Evolutionary conservation across 2,329 filamentous ascomycete species (phyloP), one percentile per base, ranked within the genome.

Genomic region (Truncatella angustata): DNA sequence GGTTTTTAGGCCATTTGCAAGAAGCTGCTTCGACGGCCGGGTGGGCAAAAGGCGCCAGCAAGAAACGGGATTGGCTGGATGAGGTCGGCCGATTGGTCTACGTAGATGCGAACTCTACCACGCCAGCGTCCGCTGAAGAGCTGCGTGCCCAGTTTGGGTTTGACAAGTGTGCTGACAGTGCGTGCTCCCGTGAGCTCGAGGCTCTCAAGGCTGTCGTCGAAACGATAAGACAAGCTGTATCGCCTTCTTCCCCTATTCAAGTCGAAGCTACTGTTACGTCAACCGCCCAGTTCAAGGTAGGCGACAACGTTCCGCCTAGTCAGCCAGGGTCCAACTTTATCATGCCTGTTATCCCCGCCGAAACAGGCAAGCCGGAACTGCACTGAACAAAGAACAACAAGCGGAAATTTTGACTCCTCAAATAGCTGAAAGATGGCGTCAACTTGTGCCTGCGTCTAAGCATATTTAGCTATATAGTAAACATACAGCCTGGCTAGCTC

Each of bases 121-220:
- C 20, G 16, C 16, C 12, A 30, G 47, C 47, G 2, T 28, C 35
- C 14, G 16, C 23, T 9, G 47, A 50, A 4, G 47, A 50, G 47
- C 23, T 50, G 35, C 35, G 47, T 20, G 47, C 21, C 5, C 47
- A 26, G 1, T 34, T 50, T 40, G 47, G 47, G 2, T 50, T 50
- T 26, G 47, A 35, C 5, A 36, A 40, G 14, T 50, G 47, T 20
- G 20, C 21, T 9, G 47, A 50, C 10, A 23, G 30, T 9, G 21
- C 21, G 14, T 50, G 35, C 18, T 30, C 47, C 6, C 35, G 23
- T 4, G 47, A 50, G 47, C 4, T 42, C 5, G 47, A 50, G 18
- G 47, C 47, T 9, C 37, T 50, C 0, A 40, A 26, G 20, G 47
- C 24, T 10, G 32, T 49, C 3, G 46, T 37, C 11, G 23, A 11